Evolutionary conservation across 164 flowering plant species (phyloP), one percentile per base, ranked within the genome.

Genomic region (Liriodendron chinense): DNA sequence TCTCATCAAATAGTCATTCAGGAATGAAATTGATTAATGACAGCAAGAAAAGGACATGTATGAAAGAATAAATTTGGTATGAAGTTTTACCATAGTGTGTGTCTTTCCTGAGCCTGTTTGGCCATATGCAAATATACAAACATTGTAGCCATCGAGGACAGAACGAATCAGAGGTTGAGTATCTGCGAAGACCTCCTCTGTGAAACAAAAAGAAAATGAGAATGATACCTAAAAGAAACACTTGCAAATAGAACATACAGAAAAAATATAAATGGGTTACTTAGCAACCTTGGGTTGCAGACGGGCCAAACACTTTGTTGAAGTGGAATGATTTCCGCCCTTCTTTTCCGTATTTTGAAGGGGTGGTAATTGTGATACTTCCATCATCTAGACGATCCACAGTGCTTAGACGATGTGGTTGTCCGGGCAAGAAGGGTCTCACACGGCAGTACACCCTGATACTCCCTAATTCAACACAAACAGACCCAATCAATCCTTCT

Each of bases 21-120:
- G 20, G 5, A 28, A 18, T 7, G 3, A 67, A 25, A 13, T 66
- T 28, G 43, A 25, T 28, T 25, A 16, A 24, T 18, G 0, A 75
- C 10, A 25, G 13, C 7, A 23, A 64, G 26, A 48, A 47, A 47
- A 48, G n/a, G 25, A 74, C 24, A 74, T 2, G n/a, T 8, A 48
- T 21, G 18, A 65, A 22, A 48, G n/a, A 4, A 48, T 10, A 14
- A 67, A 28, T 14, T 67, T 28, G n/a, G 43, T 18, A 28, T 25
- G 28, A 25, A 56, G 16, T 72, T 82, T 77, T 82, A 96, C 99
- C 99, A 96, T 96, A 14, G 99, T 96, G 77, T 68, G 84, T 43
- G 99, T 96, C 84, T 96, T 96, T 66, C 99, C 99, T 7, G 99
- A 94, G 70, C 99, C 99, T 9, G 99, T 96, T 82, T 96, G 99